Evolutionary conservation across 495 filamentous ascomycete species (phyloP), one percentile per base, ranked within the genome.

Genomic region (Trichoderma orchidacearum): DNA sequence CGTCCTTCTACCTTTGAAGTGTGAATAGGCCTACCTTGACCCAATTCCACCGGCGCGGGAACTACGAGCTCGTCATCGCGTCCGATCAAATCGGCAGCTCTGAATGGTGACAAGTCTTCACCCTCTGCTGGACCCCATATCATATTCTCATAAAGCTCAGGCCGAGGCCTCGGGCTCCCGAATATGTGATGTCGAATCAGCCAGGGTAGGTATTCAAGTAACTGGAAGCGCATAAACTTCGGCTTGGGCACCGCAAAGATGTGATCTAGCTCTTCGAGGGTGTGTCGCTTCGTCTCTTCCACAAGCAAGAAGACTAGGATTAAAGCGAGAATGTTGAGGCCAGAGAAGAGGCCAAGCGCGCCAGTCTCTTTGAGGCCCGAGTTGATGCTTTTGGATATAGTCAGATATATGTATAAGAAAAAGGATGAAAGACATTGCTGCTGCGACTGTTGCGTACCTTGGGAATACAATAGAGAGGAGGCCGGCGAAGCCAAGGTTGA

Each of bases 391-490:
- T 62, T 57, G 15, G 68, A 61, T 54, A n/a, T n/a, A n/a, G n/a
- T n/a, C n/a, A n/a, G n/a, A n/a, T n/a, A n/a, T n/a, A n/a, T n/a
- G n/a, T n/a, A n/a, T n/a, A n/a, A n/a, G n/a, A n/a, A n/a, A n/a
- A n/a, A n/a, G n/a, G n/a, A n/a, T n/a, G n/a, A n/a, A n/a, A n/a
- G n/a, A n/a, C n/a, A n/a, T n/a, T n/a, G n/a, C n/a, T n/a, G n/a
- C 7, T 3, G 1, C 5, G 28, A 13, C 1, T 53, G 3, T 1
- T 3, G 21, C 21, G 11, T 28, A 48, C 41, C 57, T 58, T 1
- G 69, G 71, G 51, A 64, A 72, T 28, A 68, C 64, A 51, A 71
- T 64, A 6, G 69, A 67, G 18, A 74, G 63, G 8, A 71, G 62
- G 1, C 70, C 70, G 8, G 63, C 62, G 30, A 70, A 70, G 48